A percentile compares a stretch with the other conserved stretches of the same genome.
These are phyloP conservation scores for Uromyces viciae-fabae DNA, from an alignment of 1,284 basidiomycete genomes.

Conservation along the genomic window DNA sequence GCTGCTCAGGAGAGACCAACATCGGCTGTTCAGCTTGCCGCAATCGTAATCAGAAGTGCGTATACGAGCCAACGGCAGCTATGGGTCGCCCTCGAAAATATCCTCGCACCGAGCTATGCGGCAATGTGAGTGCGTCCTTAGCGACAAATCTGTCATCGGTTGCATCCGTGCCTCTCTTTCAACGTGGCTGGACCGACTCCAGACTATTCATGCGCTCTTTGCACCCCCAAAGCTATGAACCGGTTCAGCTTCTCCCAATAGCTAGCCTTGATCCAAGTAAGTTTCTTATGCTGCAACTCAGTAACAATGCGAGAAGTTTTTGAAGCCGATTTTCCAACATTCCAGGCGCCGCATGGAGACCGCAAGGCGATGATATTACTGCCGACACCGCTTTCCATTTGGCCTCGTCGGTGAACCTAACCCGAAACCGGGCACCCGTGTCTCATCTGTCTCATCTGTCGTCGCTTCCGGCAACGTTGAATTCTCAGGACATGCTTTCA, in stretches of 20 bases:
- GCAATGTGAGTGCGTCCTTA: neutral
- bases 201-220: slow-evolving; percentile 5
- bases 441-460: neutral
- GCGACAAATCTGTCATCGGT: neutral
- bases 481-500: neutral
- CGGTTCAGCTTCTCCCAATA: too few species aligned
- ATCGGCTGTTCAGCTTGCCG: slow-evolving; percentile 39
- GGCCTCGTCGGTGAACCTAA: neutral
- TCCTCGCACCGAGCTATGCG: slow-evolving; percentile 18
- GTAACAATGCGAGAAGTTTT: too few species aligned
- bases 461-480: neutral
- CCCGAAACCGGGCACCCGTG: neutral
- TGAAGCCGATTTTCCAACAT: too few species aligned
- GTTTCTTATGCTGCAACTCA: too few species aligned
- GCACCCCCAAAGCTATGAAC: slow-evolving; percentile 8
- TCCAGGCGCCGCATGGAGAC: neutral
- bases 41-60: slow-evolving; percentile 30
- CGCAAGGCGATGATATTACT: neutral
- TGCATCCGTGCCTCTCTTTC: slow-evolving; percentile 2
- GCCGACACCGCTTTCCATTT: neutral
- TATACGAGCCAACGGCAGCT: slow-evolving; percentile 43
- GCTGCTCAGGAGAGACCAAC: slow-evolving; percentile 38
- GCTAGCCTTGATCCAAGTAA: too few species aligned
- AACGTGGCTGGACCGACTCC: slow-evolving; percentile 10
- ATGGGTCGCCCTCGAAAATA: slow-evolving; percentile 43